These are phyloP conservation scores for Spergularia azorica DNA, from an alignment of 179 eudicot genomes.

Conservation along the genomic window DNA sequence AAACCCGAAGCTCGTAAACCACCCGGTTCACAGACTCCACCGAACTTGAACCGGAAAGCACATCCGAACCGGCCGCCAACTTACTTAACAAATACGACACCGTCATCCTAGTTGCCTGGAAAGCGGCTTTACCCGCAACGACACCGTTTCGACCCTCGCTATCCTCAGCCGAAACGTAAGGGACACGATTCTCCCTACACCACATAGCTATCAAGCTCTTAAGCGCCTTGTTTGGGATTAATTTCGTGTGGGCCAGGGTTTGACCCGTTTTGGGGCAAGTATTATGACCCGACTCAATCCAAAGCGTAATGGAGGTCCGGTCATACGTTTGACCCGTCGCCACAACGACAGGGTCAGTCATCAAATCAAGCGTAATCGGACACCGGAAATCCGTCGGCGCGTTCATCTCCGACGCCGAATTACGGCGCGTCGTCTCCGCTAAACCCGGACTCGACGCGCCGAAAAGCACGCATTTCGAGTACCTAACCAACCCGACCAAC, in stretches of 20 bases:
- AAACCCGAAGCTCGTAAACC: conserved; percentile 77
- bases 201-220: conserved; percentile 75
- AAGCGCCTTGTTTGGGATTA: conserved; percentile 72
- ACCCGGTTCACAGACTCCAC: conserved; percentile 42
- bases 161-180: conserved; percentile 46
- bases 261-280: conserved; percentile 94
- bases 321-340: conserved; percentile 93
- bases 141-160: conserved; percentile 39
- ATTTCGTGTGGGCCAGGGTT: conserved; percentile 48
- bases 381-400: conserved; percentile 79
- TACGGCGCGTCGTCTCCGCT: conserved; percentile 36
- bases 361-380: conserved; percentile 76
- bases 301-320: conserved; percentile 53
- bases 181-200: conserved; percentile 80
- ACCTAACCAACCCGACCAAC: conserved; percentile 74
- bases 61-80: background rate
- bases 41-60: conserved; percentile 27
- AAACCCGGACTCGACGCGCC: conserved; percentile 48
- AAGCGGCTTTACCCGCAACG: conserved; percentile 52
- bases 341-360: conserved; percentile 85
- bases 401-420: conserved; percentile 43
- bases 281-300: conserved; percentile 86
- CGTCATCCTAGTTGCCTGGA: conserved; percentile 88
- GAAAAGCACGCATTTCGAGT: conserved; percentile 76
- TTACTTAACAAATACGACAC: conserved; percentile 62